A percentile compares a stretch with the other conserved stretches of the same genome.
Conservation (phyloP, 1,284 basidiomycete genomes). For the Salmacisia buchloeana region DNA sequence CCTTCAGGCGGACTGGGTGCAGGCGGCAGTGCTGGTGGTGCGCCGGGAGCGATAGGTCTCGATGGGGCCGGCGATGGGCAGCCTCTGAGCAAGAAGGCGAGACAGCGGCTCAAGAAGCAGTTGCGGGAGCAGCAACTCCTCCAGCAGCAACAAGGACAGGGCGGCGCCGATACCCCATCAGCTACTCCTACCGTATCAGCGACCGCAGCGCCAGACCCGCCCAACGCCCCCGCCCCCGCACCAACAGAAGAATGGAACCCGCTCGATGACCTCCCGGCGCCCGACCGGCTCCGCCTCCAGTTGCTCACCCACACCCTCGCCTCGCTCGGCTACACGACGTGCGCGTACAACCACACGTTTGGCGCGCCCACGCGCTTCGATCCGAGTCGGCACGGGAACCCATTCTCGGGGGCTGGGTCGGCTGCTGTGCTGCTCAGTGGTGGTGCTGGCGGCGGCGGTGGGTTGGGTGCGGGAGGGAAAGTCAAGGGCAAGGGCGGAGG, state of each 20-base stretch:
- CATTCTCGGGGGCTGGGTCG: no score
- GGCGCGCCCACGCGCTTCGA: constrained; percentile 25
- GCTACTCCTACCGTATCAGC: not conserved
- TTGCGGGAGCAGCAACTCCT: not conserved
- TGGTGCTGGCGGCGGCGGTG: not conserved
- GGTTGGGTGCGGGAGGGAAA: no score
- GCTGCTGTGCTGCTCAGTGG: no score
- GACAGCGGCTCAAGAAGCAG: not conserved
- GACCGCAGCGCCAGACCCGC: not conserved
- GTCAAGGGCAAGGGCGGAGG: not conserved
- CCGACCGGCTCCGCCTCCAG: constrained; percentile 22
- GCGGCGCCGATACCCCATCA: not conserved
- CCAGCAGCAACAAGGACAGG: not conserved
- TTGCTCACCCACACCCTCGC: constrained; percentile 8
- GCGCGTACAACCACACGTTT: constrained; percentile 43
- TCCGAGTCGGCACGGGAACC: constrained; percentile 23
- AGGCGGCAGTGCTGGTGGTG: not conserved
- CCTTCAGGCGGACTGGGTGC: constrained; percentile 6
- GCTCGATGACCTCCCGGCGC: constrained; percentile 16
- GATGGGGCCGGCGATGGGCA: no score
- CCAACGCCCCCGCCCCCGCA: no score
- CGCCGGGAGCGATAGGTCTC: constrained; percentile 24
- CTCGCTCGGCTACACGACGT: constrained; percentile 26
- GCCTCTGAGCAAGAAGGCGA: constrained; percentile 6
- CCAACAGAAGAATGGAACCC: constrained; percentile 20